Base-by-base conservation (phyloP, 2,329 filamentous ascomycete genomes). In the Ophiocordyceps australis region DNA sequence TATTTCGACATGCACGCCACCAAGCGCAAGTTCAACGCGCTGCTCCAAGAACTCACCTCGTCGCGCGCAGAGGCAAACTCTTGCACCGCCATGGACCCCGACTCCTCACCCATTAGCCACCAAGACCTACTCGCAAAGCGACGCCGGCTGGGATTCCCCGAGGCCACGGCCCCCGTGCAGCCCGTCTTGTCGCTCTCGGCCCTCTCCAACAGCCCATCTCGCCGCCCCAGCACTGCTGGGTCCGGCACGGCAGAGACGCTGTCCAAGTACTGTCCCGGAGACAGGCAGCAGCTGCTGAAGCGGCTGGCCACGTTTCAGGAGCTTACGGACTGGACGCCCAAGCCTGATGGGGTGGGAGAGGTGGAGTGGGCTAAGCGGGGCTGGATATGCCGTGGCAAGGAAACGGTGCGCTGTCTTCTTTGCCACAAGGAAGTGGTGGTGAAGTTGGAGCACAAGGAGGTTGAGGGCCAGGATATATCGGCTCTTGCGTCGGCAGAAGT, bases 301-400 rank as follows among this genome's bases (percentile, higher is more conserved):
- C 62, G 89, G 14, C 59, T 98, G 16, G 76, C 76, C 32, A 91
- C 82, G 1, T 98, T 92, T 44, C 78, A 86, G 42, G 82, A 86
- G 37, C 73, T 95, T 24, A 89, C 82, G 28, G 69, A 78, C 45
- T 98, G 86, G 86, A 77, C 79, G n/a, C 78, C 81, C 0, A 95
- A 95, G 46, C 85, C 89, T 0, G 69, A 85, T 27, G 62, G 61
- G 18, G 74, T 95, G 38, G 82, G 72, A 43, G 89, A 95, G 51
- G 73, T 94, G 7, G 77, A 83, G 46, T 98, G 89, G 89, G 85
- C 85, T 1, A 93, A 86, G 56, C 61, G 79, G 30, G 86, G 86
- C 1, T 98, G 89, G 86, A 62, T 75, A 4, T 94, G 86, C 40
- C 71, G 77, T 23, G 76, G 76, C 38, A 72, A 73, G 35, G 83